A percentile compares a stretch with the other conserved stretches of the same genome.
Conservation (phyloP, 1,284 basidiomycete species). For the Mycosarcoma mackinlayi region DNA sequence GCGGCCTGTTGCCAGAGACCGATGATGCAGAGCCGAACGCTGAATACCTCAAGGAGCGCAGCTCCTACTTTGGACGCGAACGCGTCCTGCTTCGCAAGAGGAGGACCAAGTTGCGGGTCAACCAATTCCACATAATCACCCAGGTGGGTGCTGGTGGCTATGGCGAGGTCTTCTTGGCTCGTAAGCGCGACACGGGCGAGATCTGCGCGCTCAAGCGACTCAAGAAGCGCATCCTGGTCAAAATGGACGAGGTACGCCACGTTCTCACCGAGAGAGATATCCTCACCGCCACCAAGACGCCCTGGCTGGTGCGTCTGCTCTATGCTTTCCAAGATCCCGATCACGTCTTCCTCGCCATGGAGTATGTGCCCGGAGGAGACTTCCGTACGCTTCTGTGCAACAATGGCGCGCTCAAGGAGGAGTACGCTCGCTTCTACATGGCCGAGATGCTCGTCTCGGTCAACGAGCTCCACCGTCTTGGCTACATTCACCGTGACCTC, state of each 20-base stretch:
- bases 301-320: slow-evolving; percentile 65
- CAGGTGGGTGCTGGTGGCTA: slow-evolving; percentile 68
- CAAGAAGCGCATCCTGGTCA: slow-evolving; percentile 66
- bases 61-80: slow-evolving; percentile 61
- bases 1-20: slow-evolving; percentile 69
- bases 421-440: slow-evolving; percentile 68
- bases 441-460: slow-evolving; percentile 68
- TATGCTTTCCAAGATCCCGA: slow-evolving; percentile 67
- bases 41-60: slow-evolving; percentile 56
- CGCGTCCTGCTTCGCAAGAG: slow-evolving; percentile 64
- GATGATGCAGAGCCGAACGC: slow-evolving; percentile 87
- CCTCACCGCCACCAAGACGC: slow-evolving; percentile 65
- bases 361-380: slow-evolving; percentile 71
- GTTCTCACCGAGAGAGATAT: slow-evolving; percentile 68
- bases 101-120: slow-evolving; percentile 63
- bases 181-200: slow-evolving; percentile 67
- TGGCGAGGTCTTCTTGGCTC: slow-evolving; percentile 67
- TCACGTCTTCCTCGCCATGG: slow-evolving; percentile 70
- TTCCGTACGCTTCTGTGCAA: slow-evolving; percentile 68
- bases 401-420: slow-evolving; percentile 70
- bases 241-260: slow-evolving; percentile 68
- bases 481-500: slow-evolving; percentile 82
- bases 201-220: slow-evolving; percentile 67
- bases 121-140: slow-evolving; percentile 68
- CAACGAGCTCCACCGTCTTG: slow-evolving; percentile 64